phyloP scores from a whole-genome alignment of 2,329 filamentous ascomycete genomes.

The Fusarium cicatricum region DNA sequence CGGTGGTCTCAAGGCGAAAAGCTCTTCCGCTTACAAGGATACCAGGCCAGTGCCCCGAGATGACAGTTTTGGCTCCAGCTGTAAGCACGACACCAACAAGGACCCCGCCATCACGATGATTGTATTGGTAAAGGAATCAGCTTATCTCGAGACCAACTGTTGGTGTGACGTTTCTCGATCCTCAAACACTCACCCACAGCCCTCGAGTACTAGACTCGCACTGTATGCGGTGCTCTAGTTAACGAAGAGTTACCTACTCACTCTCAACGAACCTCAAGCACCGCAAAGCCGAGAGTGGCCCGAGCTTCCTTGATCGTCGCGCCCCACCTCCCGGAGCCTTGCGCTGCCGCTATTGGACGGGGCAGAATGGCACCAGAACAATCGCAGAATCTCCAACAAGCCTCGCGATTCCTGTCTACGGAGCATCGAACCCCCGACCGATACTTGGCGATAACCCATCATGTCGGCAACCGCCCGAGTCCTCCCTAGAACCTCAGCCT shows the following conservation, averaged over 20 bases:
- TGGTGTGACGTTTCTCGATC: not conserved
- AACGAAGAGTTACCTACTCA: not conserved
- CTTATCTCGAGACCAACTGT: not conserved
- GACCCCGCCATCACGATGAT: constrained; percentile 17
- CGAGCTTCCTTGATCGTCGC: constrained; percentile 15
- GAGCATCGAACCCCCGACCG: not conserved
- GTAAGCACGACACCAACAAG: constrained; percentile 16
- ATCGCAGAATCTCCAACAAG: constrained; percentile 18
- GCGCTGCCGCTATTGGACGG: constrained; percentile 20
- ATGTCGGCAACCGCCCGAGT: constrained; percentile 32
- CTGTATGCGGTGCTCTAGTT: no score
- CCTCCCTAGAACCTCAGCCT: constrained; percentile 22
- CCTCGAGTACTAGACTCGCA: no score
- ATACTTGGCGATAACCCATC: not conserved
- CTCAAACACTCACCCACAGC: not conserved
- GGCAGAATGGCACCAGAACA: constrained; percentile 19
- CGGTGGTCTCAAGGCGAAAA: no score
- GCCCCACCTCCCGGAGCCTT: constrained; percentile 10
- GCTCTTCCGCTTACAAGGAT: constrained; percentile 31
- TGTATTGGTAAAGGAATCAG: not conserved
- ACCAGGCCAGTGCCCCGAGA: constrained; percentile 12
- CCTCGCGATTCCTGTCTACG: not conserved
- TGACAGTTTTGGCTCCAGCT: not conserved
- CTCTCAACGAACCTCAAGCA: constrained; percentile 10
- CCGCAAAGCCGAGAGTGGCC: constrained; percentile 17